These are phyloP conservation scores for Favolaschia claudopus DNA, from an alignment of 768 basidiomycete genomes.

Conservation along the genomic window DNA sequence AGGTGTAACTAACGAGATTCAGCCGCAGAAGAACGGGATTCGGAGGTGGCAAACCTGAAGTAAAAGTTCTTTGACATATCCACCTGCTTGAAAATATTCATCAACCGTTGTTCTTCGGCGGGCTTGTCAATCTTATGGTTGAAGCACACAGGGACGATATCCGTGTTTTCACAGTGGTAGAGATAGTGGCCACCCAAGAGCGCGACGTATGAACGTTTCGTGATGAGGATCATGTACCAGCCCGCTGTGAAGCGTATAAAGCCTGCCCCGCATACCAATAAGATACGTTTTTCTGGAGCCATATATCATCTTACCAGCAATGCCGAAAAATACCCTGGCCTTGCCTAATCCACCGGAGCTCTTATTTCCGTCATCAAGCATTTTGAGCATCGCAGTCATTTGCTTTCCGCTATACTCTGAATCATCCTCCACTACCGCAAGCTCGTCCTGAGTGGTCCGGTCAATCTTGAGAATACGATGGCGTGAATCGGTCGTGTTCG, in stretches of 20 bases:
- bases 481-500: conserved; percentile 85
- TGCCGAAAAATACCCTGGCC: conserved; percentile 80
- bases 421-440: conserved; percentile 86
- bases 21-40: background rate
- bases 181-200: conserved; percentile 95
- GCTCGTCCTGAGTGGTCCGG: conserved; percentile 77
- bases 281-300: background rate
- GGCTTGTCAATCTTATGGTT: conserved; percentile 89
- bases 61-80: conserved; percentile 99
- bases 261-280: conserved; percentile 51
- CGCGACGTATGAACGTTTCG: conserved; percentile 91
- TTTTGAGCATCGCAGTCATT: conserved; percentile 90
- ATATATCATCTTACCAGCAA: conserved; percentile 70
- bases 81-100: conserved; percentile 94
- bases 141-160: conserved; percentile 78
- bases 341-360: conserved; percentile 86
- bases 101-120: conserved; percentile 86
- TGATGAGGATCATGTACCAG: conserved; percentile 93
- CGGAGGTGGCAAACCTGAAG: conserved; percentile 79
- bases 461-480: conserved; percentile 96
- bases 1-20: conserved; percentile 75
- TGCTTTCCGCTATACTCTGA: conserved; percentile 88
- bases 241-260: conserved; percentile 95
- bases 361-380: conserved; percentile 96
- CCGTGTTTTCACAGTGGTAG: conserved; percentile 94